Evolutionary conservation across 2,329 filamentous ascomycete species (phyloP), one percentile per base, ranked within the genome.

Genomic region (Diaporthe australafricana): DNA sequence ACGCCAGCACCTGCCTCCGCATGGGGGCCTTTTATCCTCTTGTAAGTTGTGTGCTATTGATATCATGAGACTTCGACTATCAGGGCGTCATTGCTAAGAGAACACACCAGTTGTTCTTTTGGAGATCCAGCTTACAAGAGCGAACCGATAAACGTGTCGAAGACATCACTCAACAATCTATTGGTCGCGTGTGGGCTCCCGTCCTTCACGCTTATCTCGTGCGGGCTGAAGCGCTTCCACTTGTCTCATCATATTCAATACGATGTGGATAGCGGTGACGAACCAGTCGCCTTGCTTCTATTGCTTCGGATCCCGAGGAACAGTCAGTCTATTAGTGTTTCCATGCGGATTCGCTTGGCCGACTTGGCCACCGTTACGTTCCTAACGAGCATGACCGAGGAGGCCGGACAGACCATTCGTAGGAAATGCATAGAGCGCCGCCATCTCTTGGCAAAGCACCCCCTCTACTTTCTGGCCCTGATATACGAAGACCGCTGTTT

Each of bases 171-270:
- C 0, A 8, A 38, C 1, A 38, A n/a, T 5, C n/a, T 72, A 1
- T 17, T 72, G 1, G 3, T 4, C 6, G 56, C 56, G 4, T 72
- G 66, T 25, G 40, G 20, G 3, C n/a, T 72, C 11, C 66, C 70
- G 1, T 6, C 66, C 14, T 62, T 56, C 16, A 62, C 57, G 1
- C 22, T 72, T 12, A 22, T 52, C 7, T 2, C 70, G 8, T 48
- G 32, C 16, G 48, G 47, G 3, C 32, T 65, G 5, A 63, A 48
- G 48, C 27, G 55, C 5, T 70, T 70, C 42, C 66, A 72, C 38
- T 35, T 70, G 48, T 72, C 70, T 3, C 70, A 57, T 22, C 66
- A 72, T 17, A 56, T 60, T 12, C 48, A 70, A 17, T 70, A 69
- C 25, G 25, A 55, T n/a, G 52, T 17, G 5, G 32, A 56, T 16